These are phyloP conservation scores for Atalantia buxifolia DNA, from an alignment of 345 rosid species.

Conservation along the genomic window DNA sequence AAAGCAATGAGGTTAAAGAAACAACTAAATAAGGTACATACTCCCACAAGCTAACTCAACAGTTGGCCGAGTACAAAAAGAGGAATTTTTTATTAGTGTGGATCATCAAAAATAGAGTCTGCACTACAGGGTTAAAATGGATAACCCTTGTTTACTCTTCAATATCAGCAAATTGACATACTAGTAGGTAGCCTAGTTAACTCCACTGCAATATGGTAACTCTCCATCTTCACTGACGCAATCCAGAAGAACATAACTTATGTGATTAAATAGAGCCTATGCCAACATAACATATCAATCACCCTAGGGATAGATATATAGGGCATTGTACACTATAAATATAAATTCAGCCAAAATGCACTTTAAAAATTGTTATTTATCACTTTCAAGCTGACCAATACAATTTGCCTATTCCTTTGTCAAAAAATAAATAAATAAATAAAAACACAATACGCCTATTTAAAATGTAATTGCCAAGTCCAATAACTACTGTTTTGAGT, in stretches of 20 bases:
- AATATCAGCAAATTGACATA: not conserved
- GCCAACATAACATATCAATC: not conserved
- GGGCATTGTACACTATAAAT: not conserved
- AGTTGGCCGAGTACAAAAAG: not conserved
- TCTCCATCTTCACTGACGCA: not conserved
- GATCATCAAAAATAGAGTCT: not conserved
- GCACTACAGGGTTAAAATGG: not conserved
- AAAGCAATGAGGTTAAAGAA: not conserved
- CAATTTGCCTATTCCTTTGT: not conserved
- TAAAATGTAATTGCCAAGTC: not conserved
- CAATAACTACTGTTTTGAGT: not conserved
- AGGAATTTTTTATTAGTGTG: not conserved
- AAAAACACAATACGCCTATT: not conserved
- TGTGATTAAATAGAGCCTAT: too few species aligned
- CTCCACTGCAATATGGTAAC: not conserved
- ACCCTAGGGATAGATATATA: not conserved
- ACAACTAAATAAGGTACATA: not conserved
- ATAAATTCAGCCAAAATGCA: not conserved
- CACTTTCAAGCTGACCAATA: not conserved
- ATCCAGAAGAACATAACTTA: not conserved
- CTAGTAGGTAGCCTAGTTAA: not conserved
- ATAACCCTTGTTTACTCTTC: not conserved
- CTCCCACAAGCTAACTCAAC: not conserved
- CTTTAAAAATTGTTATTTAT: not conserved
- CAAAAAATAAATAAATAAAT: too few species aligned